These are phyloP conservation scores for Tetracladium setigerum DNA, from an alignment of 495 filamentous ascomycete species.

Conservation along the genomic window DNA sequence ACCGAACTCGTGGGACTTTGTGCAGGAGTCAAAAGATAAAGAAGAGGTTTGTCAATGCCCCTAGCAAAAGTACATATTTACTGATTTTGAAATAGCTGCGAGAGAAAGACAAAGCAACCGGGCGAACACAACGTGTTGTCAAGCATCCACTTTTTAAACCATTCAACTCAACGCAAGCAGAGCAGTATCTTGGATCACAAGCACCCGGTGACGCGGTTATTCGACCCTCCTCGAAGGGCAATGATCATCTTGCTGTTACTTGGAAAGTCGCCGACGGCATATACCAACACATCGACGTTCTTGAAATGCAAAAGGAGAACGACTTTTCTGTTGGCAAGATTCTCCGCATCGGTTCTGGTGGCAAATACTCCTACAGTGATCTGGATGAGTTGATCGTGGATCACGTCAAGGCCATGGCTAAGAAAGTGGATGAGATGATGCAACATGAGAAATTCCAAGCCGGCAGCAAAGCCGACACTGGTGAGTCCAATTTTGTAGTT, in stretches of 20 bases:
- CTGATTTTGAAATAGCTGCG: constrained; percentile 30
- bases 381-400: constrained; percentile 95
- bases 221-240: constrained; percentile 85
- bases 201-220: constrained; percentile 86
- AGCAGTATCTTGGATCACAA: constrained; percentile 84
- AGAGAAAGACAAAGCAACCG: constrained; percentile 72
- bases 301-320: constrained; percentile 92
- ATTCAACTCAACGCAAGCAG: constrained; percentile 87
- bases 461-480: constrained; percentile 70
- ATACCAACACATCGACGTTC: constrained; percentile 94
- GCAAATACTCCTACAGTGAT: constrained; percentile 88
- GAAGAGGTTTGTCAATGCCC: constrained; percentile 36
- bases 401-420: constrained; percentile 94
- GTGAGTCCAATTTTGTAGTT: constrained; percentile 45
- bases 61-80: too few relatives aligned
- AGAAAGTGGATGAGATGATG: constrained; percentile 95
- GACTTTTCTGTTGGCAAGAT: constrained; percentile 85
- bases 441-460: constrained; percentile 84
- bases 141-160: constrained; percentile 93
- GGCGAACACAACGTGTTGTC: constrained; percentile 85
- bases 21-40: constrained; percentile 68
- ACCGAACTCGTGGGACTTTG: constrained; percentile 77
- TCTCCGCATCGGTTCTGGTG: constrained; percentile 59
- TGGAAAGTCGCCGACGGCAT: constrained; percentile 97
- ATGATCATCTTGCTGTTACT: constrained; percentile 90